phyloP scores from a whole-genome alignment of 148 eudicot species.

The Heliosperma pusillum region DNA sequence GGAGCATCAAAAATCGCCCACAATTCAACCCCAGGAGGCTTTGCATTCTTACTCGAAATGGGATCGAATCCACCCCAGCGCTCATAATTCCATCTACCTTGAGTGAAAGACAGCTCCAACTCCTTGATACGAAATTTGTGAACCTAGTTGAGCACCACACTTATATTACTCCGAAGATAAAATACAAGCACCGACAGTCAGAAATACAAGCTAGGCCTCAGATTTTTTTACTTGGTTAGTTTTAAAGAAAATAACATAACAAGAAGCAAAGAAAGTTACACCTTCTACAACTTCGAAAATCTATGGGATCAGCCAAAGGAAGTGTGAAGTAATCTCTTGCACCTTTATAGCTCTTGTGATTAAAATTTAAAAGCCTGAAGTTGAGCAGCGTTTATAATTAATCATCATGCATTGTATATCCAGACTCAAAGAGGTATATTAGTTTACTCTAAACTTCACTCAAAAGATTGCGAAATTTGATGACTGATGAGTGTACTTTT shows the following conservation, averaged over 20 bases:
- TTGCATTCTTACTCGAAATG: slow-evolving; percentile 75
- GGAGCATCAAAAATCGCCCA: slow-evolving; percentile 95
- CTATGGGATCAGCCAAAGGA: background rate
- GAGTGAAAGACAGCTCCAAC: slow-evolving; percentile 94
- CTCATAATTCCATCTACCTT: slow-evolving; percentile 97
- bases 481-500: slow-evolving; percentile 6
- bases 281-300: background rate
- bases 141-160: slow-evolving; percentile 45
- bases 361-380: background rate
- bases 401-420: background rate
- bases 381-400: background rate
- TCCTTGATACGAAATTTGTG: slow-evolving; percentile 73
- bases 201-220: background rate
- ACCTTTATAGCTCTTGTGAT: background rate
- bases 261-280: background rate
- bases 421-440: background rate
- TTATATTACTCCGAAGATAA: slow-evolving; percentile 15
- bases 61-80: slow-evolving; percentile 98
- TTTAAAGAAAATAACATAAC: background rate
- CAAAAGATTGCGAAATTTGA: background rate
- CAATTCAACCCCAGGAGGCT: slow-evolving; percentile 96
- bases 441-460: background rate
- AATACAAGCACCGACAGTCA: background rate
- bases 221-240: background rate
- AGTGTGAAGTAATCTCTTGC: background rate